phyloP scores from a whole-genome alignment of 176 grass and related monocot genomes.

The Musa itinerans region DNA sequence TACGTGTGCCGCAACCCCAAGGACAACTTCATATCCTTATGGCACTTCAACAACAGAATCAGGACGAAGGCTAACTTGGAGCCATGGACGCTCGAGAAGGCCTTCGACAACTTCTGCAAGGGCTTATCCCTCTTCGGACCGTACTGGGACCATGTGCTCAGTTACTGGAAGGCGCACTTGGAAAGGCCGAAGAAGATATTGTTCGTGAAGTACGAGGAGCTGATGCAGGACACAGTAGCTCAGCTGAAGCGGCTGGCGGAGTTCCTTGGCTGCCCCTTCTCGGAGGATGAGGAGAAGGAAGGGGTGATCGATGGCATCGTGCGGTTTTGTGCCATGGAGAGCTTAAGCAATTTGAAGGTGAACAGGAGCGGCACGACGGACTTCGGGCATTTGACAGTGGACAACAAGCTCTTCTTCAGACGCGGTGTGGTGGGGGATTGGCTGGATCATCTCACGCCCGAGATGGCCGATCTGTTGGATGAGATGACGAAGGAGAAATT shows the following conservation, averaged over 20 bases:
- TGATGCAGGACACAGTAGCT: background rate
- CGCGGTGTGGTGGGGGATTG: conserved; percentile 1
- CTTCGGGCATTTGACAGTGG: rapidly evolving
- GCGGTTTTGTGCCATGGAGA: conserved; percentile 9
- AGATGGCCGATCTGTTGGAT: conserved; percentile 9
- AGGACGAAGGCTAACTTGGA: background rate
- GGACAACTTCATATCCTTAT: conserved; percentile 17
- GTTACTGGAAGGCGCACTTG: conserved; percentile 18
- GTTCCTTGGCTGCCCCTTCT: conserved; percentile 12
- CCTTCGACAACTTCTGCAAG: conserved; percentile 4
- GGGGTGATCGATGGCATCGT: background rate
- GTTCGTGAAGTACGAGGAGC: conserved; percentile 29
- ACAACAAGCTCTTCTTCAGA: conserved; percentile 10
- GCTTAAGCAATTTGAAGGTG: conserved; percentile 2
- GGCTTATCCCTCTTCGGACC: background rate
- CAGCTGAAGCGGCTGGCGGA: conserved; percentile 6
- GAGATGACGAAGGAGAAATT: conserved; percentile 9
- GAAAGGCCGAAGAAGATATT: conserved; percentile 15
- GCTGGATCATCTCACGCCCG: conserved; percentile 10
- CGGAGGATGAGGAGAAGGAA: background rate
- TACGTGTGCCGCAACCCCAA: conserved; percentile 12
- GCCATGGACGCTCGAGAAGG: background rate
- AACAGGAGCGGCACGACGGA: background rate
- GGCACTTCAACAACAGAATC: conserved; percentile 8
- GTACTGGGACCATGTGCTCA: conserved; percentile 11